A percentile compares a stretch with the other conserved stretches of the same genome.
These are phyloP conservation scores for Cryptococcus depauperatus DNA, from an alignment of 1,284 basidiomycete genomes.

Conservation along the genomic window DNA sequence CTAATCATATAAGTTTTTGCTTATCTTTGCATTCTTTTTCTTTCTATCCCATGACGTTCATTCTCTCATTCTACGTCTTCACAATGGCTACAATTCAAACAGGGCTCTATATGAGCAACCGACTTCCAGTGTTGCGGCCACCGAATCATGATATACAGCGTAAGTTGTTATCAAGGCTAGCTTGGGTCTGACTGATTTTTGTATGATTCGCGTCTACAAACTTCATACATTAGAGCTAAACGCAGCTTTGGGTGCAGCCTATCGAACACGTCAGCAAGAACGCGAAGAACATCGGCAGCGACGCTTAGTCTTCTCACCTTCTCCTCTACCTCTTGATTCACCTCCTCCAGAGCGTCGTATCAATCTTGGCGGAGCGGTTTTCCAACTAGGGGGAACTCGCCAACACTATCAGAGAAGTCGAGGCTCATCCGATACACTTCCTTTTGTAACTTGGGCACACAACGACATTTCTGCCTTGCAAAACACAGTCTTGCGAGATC, in stretches of 20 bases:
- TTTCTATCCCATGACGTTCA: not conserved
- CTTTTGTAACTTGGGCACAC: too few species aligned
- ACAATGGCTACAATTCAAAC: not conserved
- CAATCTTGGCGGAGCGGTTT: constrained; percentile 7
- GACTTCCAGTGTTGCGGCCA: not conserved
- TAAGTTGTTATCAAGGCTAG: not conserved
- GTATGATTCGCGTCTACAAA: not conserved
- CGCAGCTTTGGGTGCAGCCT: not conserved
- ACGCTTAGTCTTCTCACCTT: not conserved
- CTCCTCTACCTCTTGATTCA: not conserved
- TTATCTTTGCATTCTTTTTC: not conserved
- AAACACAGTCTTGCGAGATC: not conserved
- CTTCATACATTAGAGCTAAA: not conserved
- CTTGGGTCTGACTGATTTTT: not conserved
- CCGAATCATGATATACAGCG: not conserved
- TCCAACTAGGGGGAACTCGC: not conserved
- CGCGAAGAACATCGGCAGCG: not conserved
- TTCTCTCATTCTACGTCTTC: not conserved
- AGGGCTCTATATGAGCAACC: not conserved
- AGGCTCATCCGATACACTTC: too few species aligned
- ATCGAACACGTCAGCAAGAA: not conserved
- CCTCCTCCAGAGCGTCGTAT: constrained; percentile 2
- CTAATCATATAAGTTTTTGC: not conserved
- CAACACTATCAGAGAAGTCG: too few species aligned
- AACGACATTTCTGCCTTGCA: not conserved